phyloP scores from a whole-genome alignment of 768 basidiomycete species.

The Psilocybe cyanescens region DNA sequence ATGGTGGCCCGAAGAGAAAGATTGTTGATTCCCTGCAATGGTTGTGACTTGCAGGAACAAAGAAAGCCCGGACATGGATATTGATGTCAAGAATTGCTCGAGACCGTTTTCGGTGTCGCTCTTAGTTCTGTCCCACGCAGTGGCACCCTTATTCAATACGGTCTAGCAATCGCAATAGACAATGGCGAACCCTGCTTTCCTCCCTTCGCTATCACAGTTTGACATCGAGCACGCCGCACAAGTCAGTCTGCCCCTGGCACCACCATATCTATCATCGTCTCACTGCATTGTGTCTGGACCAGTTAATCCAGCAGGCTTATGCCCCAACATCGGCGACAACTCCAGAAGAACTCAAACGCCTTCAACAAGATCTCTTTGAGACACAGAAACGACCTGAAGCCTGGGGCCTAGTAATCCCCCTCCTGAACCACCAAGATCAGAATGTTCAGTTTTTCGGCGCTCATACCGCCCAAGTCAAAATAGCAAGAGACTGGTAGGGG shows the following conservation, averaged over 20 bases:
- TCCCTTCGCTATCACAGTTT: conserved; percentile 53
- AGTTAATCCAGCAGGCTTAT: conserved; percentile 77
- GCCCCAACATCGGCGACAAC: conserved; percentile 51
- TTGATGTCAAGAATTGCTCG: no score
- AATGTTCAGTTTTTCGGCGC: conserved; percentile 96
- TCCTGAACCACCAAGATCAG: conserved; percentile 70
- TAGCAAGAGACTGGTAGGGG: conserved; percentile 86
- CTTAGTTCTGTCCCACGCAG: no score
- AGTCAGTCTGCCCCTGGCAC: conserved; percentile 44
- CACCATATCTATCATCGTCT: conserved; percentile 25
- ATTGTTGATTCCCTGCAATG: no score
- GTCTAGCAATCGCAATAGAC: neutral
- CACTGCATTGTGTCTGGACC: conserved; percentile 18
- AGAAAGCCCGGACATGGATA: no score
- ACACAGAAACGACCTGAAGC: conserved; percentile 78
- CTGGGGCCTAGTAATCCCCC: conserved; percentile 83
- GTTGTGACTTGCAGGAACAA: no score
- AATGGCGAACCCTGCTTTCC: conserved; percentile 43
- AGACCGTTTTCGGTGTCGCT: no score
- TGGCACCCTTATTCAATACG: no score
- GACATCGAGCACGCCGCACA: conserved; percentile 64
- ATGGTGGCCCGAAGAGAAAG: no score
- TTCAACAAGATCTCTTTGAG: conserved; percentile 77
- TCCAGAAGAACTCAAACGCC: conserved; percentile 61
- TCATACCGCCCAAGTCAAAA: conserved; percentile 93